Evolutionary conservation across 202 grass and related monocot species (phyloP), one percentile per base, ranked within the genome.

Genomic region (Zizania palustris): DNA sequence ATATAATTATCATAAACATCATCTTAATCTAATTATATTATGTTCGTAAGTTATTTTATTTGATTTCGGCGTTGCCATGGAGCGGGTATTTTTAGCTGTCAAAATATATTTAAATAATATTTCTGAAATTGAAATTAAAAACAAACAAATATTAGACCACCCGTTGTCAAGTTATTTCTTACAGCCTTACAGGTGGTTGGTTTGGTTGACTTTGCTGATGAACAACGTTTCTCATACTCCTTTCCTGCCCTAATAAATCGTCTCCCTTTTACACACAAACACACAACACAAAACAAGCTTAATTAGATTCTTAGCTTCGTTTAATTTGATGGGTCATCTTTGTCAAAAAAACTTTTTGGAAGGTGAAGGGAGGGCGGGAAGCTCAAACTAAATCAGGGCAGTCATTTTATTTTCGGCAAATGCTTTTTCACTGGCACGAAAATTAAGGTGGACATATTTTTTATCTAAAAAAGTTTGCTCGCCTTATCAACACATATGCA

Each of bases 161-260:
- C 35, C 9, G 7, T 46, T 48, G 0, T 22, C 11, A 76, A 76
- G 60, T 22, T 63, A 51, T 49, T 21, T 55, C 39, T 51, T 36
- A 21, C n/a, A 40, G 45, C 51, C 51, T 20, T 9, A 55, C 51
- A 3, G 34, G 19, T 33, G 42, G 4, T 61, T 34, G 14, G 55
- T 70, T 44, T 4, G 20, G 73, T 61, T 78, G 80, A 83, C 74
- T 69, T 62, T 7, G 44, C 45, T 83, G 18, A 45, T 11, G 33
- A 44, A 53, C 42, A 78, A 73, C 42, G 42, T 73, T 70, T 45
- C 5, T 34, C 67, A 45, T 38, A 60, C 69, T 61, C 5, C 2
- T 41, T 41, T 1, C 11, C 15, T 65, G 36, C 5, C 34, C 13
- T 22, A 22, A 42, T 45, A 48, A 35, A 59, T 39, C 76, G 34